Base-by-base conservation (phyloP, 768 basidiomycete species). In the Termitomyces titanicus region DNA sequence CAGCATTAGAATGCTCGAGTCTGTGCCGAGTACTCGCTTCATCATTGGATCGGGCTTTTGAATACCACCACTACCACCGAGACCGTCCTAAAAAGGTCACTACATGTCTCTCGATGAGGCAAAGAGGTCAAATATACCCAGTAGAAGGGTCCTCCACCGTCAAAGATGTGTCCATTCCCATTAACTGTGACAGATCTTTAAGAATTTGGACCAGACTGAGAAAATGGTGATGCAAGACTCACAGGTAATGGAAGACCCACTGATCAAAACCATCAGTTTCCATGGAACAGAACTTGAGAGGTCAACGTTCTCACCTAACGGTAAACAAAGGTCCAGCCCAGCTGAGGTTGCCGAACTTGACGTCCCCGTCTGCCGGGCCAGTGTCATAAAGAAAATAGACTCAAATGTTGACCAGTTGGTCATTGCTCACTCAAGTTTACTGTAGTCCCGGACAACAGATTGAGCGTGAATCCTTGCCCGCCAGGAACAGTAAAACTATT, bases 291-390 rank as follows among this genome's bases (percentile, higher is more conserved):
- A 33, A 57, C n/a, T n/a, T n/a, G n/a, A 20, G 31, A 1, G 2
- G 13, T 47, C 34, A 22, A 38, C 9, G 63, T 22, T 25, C 68
- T 40, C 57, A 82, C 82, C 60, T 77, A 61, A 85, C 63, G 31
- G 72, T 66, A 64, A 85, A 82, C 38, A 85, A 68, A 12, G 80
- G 83, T 12, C 83, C 84, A 0, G 63, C 68, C 83, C 82, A 84
- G 38, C 62, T 76, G 51, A 63, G 9, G 46, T 78, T 79, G 7
- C 77, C 83, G 63, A 88, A 87, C 22, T 65, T 59, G 43, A 88
- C 74, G 31, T 86, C 77, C 17, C 86, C 86, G 57, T 74, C 82
- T 85, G 29, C 11, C 35, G 56, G n/a, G n/a, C n/a, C n/a, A 38
- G 27, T 40, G 20, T 25, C 12, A 51, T 50, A 46, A 53, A 7